These are phyloP conservation scores for Claviceps maximensis DNA, from an alignment of 2,329 filamentous ascomycete species.

Conservation along the genomic window DNA sequence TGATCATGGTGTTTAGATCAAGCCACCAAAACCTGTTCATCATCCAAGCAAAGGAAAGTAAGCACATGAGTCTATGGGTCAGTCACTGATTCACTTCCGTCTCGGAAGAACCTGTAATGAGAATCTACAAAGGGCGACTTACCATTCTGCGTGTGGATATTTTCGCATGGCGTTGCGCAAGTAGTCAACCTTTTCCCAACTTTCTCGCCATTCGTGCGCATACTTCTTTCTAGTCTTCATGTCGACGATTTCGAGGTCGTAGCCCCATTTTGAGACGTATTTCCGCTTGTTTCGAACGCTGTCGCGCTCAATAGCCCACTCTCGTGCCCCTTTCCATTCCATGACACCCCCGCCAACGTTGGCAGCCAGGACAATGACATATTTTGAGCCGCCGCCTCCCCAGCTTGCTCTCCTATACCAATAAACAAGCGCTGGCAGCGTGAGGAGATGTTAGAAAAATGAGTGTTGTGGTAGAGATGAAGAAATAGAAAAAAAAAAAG, in stretches of 20 bases:
- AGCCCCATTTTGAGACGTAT: slow-evolving; percentile 80
- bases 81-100: background rate
- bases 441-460: background rate
- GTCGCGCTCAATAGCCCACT: slow-evolving; percentile 97
- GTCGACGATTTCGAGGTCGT: slow-evolving; percentile 90
- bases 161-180: slow-evolving; percentile 80
- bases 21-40: slow-evolving; percentile 94
- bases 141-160: slow-evolving; percentile 95
- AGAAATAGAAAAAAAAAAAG: too few species aligned
- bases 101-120: background rate
- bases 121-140: slow-evolving; percentile 19
- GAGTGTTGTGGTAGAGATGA: background rate
- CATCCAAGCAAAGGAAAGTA: background rate
- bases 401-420: slow-evolving; percentile 58
- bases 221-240: slow-evolving; percentile 99
- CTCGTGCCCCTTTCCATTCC: slow-evolving; percentile 95
- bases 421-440: slow-evolving; percentile 33
- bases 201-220: slow-evolving; percentile 96
- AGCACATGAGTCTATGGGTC: background rate
- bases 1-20: slow-evolving; percentile 93
- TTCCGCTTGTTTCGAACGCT: slow-evolving; percentile 90
- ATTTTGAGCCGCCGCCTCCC: slow-evolving; percentile 78
- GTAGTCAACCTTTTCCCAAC: slow-evolving; percentile 97
- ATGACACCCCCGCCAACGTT: slow-evolving; percentile 95
- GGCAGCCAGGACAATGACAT: slow-evolving; percentile 83